Conservation (phyloP, 768 basidiomycete species). For the Macrolepiota fuliginosa region DNA sequence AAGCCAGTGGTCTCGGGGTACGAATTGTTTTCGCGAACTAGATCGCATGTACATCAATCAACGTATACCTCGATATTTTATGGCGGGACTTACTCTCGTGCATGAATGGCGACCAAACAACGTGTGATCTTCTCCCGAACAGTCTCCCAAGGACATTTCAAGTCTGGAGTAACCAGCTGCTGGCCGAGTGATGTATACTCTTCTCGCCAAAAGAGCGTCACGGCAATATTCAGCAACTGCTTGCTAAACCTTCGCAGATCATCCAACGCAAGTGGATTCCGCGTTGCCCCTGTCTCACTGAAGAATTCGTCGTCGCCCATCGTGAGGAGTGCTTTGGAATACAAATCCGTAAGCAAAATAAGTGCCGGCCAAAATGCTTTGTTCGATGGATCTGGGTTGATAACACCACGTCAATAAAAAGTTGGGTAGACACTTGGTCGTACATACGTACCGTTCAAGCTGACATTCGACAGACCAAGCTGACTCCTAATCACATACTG, state of each 20-base stretch:
- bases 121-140: conserved; percentile 74
- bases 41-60: not conserved
- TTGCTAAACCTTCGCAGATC: conserved; percentile 75
- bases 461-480: conserved; percentile 55
- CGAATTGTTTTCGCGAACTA: conserved; percentile 84
- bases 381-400: conserved; percentile 40
- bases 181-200: conserved; percentile 28
- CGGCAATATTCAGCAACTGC: conserved; percentile 83
- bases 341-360: conserved; percentile 77
- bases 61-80: not conserved
- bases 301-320: conserved; percentile 99
- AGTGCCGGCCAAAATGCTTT: conserved; percentile 61
- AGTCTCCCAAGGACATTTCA: conserved; percentile 59
- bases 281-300: conserved; percentile 32
- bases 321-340: conserved; percentile 80
- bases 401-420: not conserved
- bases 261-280: conserved; percentile 80
- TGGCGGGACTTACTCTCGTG: conserved; percentile 69
- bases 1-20: conserved; percentile 84
- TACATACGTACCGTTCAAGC: conserved; percentile 22
- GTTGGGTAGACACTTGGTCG: not conserved
- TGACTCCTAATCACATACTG: conserved; percentile 57
- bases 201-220: conserved; percentile 56
- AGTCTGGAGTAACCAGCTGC: conserved; percentile 19
- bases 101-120: conserved; percentile 80